Evolutionary conservation across 345 rosid genomes (phyloP).

Genomic region (Acer yangbiense): DNA sequence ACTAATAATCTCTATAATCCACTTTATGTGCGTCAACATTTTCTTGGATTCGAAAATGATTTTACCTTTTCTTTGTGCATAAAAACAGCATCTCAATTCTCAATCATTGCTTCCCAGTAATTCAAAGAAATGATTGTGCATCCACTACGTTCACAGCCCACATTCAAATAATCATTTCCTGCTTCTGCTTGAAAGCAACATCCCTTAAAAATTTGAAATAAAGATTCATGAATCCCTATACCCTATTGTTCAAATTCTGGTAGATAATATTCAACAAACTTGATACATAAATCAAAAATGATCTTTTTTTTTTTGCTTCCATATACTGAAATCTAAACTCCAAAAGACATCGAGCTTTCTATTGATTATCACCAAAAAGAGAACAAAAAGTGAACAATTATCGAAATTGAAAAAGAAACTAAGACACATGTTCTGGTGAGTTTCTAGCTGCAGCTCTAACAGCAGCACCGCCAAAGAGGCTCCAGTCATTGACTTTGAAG

Average conservation of each 20-base stretch:
- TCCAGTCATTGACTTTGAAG: constrained; percentile 78
- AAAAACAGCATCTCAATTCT: not conserved
- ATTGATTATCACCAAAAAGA: not conserved
- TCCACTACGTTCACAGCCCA: not conserved
- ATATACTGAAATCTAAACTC: not conserved
- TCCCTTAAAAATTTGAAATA: too few species aligned
- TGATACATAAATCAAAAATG: not conserved
- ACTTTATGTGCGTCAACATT: not conserved
- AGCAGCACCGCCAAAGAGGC: constrained; percentile 57
- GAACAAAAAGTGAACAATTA: not conserved
- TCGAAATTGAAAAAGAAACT: not conserved
- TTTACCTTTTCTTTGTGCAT: not conserved
- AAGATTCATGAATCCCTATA: not conserved
- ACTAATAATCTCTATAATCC: not conserved
- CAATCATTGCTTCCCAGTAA: not conserved
- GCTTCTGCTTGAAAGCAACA: not conserved
- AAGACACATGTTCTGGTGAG: not conserved
- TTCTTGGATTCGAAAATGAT: constrained; percentile 14
- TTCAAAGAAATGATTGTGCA: not conserved
- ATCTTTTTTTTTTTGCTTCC: not conserved
- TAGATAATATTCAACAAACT: not conserved
- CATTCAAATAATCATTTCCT: not conserved
- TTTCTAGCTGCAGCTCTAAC: constrained; percentile 18
- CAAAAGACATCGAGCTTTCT: not conserved
- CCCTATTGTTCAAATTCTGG: not conserved